Base-by-base conservation (phyloP, 1,139 yeast genomes). In the Kodamaea derodonti region DNA sequence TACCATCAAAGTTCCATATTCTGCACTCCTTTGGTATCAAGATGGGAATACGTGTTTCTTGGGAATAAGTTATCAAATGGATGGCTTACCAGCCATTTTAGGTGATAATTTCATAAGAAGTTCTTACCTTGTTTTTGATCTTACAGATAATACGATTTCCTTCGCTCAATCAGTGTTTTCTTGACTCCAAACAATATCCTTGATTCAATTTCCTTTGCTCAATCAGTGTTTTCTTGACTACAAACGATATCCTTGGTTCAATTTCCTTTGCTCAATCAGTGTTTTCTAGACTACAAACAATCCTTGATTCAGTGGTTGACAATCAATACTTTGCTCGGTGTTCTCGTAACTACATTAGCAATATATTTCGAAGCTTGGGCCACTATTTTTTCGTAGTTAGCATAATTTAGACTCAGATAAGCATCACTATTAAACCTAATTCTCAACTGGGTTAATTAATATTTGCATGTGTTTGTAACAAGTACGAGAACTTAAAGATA, bases 61-160 rank as follows among this genome's bases (percentile, higher is more conserved):
- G 34, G 37, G 40, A 2, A 12, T 37, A 4, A 14, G 40, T 11
- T n/a, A 25, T 7, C 28, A 20, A 9, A 20, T 14, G 7, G 20
- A 18, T 15, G 23, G 14, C 14, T 14, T 16, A 3, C 20, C 27
- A 13, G 28, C 29, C 2, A 28, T 36, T 3, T 24, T 36, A 15
- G 55, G 55, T 4, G 50, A 45, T 36, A 39, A 38, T 34, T 48
- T 51, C 40, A 42, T 51, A 30, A 43, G 49, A 20, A 39, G 35
- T 31, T 51, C 50, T n/a, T 49, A 51, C 35, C 36, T 46, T 12
- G 48, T 48, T 9, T 49, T 41, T 30, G 44, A 51, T 33, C 32
- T 46, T 17, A 51, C 45, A 9, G 45, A 43, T 31, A 29, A 41
- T 18, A 32, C 34, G 24, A 36, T 48, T 11, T 37, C 42, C 3